Percentiles rank a stretch among this genome's conserved stretches.
These are phyloP conservation scores for Lupinus albus DNA, from an alignment of 306 rosid genomes.

Conservation along the genomic window DNA sequence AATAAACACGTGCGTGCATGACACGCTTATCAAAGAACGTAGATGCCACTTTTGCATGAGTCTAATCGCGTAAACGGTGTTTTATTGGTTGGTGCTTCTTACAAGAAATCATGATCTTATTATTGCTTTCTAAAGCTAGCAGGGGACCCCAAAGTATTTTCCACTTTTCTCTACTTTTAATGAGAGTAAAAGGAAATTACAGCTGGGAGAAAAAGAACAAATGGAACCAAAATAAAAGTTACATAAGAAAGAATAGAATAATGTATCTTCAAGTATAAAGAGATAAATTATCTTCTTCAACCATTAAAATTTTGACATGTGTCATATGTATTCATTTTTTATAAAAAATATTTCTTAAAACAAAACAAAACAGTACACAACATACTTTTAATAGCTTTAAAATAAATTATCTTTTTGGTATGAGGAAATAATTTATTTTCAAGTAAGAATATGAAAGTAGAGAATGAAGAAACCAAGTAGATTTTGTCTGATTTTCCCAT, in stretches of 20 bases:
- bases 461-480: conserved; percentile 57
- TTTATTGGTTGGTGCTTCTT: conserved; percentile 68
- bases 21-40: conserved; percentile 66
- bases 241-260: conserved; percentile 22
- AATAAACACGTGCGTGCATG: conserved; percentile 67
- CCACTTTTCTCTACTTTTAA: conserved; percentile 75
- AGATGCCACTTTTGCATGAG: conserved; percentile 73
- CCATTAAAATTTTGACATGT: no score
- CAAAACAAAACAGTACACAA: no score
- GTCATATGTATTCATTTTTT: no score
- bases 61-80: conserved; percentile 40
- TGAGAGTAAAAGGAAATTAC: conserved; percentile 35
- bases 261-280: no score
- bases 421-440: no score
- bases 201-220: conserved; percentile 35
- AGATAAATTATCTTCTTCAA: no score
- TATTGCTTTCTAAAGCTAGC: conserved; percentile 54
- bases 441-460: conserved; percentile 42
- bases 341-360: no score
- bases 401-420: no score
- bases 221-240: conserved; percentile 30
- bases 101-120: conserved; percentile 76
- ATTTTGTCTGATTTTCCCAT: conserved; percentile 55
- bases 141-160: conserved; percentile 40
- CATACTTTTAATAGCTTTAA: no score